Conservation (phyloP, 2,329 filamentous ascomycete species). For the Amesomyces nigricolor region DNA sequence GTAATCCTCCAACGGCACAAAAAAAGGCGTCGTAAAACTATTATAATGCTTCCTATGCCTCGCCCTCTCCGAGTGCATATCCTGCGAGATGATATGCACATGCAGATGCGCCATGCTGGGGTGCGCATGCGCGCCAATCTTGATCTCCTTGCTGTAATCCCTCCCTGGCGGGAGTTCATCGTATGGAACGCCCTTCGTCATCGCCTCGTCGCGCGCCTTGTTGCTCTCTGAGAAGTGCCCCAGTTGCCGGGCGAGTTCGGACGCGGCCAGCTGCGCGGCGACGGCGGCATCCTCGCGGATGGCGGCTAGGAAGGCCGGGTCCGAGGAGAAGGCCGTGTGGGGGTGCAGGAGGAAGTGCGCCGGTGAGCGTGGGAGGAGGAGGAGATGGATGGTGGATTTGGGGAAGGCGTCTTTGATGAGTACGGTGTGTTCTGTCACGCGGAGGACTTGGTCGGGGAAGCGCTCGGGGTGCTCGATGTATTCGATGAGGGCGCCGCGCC, state of each 20-base stretch:
- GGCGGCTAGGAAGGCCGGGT: constrained; percentile 60
- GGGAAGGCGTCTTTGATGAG: constrained; percentile 79
- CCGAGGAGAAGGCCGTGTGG: constrained; percentile 64
- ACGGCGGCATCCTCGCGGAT: constrained; percentile 56
- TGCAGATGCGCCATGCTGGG: constrained; percentile 93
- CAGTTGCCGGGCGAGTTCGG: constrained; percentile 66
- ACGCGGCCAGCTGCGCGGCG: constrained; percentile 61
- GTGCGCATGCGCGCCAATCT: constrained; percentile 74
- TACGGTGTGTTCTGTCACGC: constrained; percentile 63
- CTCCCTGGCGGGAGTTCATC: constrained; percentile 63
- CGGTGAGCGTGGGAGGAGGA: constrained; percentile 74
- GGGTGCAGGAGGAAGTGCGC: constrained; percentile 61
- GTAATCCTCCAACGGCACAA: constrained; percentile 73
- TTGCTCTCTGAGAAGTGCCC: constrained; percentile 61
- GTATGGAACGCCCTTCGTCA: constrained; percentile 58
- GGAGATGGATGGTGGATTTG: constrained; percentile 77
- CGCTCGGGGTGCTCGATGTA: constrained; percentile 61
- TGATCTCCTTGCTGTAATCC: constrained; percentile 71
- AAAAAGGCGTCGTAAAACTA: constrained; percentile 80
- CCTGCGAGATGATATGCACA: constrained; percentile 77
- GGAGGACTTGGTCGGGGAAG: constrained; percentile 57
- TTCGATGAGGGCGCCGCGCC: constrained; percentile 55
- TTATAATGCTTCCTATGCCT: constrained; percentile 87
- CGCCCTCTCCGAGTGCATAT: constrained; percentile 67
- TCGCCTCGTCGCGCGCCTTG: constrained; percentile 56